Evolutionary conservation across 2,329 filamentous ascomycete genomes (phyloP).

Genomic region (Trichoderma sp.): DNA sequence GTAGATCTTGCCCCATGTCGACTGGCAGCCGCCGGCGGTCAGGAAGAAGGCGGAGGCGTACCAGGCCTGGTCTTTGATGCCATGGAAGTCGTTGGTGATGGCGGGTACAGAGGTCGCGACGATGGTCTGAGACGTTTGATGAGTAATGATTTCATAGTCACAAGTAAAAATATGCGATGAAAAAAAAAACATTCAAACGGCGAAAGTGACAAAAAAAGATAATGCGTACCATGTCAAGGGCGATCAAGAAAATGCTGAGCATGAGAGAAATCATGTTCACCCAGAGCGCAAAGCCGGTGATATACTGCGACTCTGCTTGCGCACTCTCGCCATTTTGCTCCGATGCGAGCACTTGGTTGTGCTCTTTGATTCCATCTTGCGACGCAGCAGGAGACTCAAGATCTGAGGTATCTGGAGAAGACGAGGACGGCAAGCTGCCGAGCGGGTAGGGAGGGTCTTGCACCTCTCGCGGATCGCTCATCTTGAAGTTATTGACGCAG

Average conservation of each 20-base stretch:
- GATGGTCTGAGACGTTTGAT: constrained; percentile 42
- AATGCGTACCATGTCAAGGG: constrained; percentile 41
- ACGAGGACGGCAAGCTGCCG: background rate
- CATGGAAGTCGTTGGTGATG: constrained; percentile 50
- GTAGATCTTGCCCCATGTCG: constrained; percentile 45
- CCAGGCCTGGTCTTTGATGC: constrained; percentile 53
- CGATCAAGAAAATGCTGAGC: constrained; percentile 46
- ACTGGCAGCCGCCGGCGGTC: constrained; percentile 43
- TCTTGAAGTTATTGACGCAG: background rate
- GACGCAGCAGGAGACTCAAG: background rate
- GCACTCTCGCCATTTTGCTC: background rate
- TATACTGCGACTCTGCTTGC: background rate
- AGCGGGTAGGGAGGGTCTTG: background rate
- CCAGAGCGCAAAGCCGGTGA: background rate
- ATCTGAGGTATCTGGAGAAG: background rate
- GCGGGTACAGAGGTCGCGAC: constrained; percentile 53
- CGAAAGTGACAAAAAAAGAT: fast-evolving
- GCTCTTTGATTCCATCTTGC: background rate
- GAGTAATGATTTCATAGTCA: background rate
- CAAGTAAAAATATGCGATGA: too few relatives aligned
- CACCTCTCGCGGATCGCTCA: background rate
- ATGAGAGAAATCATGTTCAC: constrained; percentile 44
- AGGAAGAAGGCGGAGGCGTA: constrained; percentile 54
- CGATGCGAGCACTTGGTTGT: background rate
- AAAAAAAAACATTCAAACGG: too few relatives aligned